Evolutionary conservation across 2,329 filamentous ascomycete genomes (phyloP).

Genomic region (Pseudonectria foliicola): DNA sequence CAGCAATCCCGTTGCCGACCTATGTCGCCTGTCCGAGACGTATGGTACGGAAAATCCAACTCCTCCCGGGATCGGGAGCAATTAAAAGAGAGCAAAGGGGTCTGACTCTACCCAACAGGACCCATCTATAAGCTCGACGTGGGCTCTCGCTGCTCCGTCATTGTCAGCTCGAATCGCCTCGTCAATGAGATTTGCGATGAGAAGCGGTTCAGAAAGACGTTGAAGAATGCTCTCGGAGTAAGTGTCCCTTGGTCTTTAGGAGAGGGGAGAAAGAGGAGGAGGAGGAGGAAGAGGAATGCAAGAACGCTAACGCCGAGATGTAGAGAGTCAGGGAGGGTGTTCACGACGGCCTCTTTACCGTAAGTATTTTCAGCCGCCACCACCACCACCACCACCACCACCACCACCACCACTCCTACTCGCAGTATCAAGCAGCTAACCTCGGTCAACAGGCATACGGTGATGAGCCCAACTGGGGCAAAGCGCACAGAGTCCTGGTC

Average conservation of each 20-base stretch:
- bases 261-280: too few relatives aligned
- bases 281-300: too few relatives aligned
- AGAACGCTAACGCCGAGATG: background rate
- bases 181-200: constrained; percentile 60
- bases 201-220: constrained; percentile 54
- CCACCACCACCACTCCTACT: constrained; percentile 12
- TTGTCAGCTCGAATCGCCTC: constrained; percentile 47
- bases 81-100: too few relatives aligned
- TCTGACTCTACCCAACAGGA: constrained; percentile 30
- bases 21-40: constrained; percentile 52
- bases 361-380: constrained; percentile 12
- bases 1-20: constrained; percentile 46
- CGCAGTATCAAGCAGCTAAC: too few relatives aligned
- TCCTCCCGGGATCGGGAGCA: too few relatives aligned
- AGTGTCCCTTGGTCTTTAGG: too few relatives aligned
- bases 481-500: constrained; percentile 58
- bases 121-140: constrained; percentile 53
- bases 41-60: too few relatives aligned
- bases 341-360: constrained; percentile 62
- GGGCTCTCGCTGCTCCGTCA: constrained; percentile 38
- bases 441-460: constrained; percentile 29
- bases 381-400: too few relatives aligned
- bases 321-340: constrained; percentile 52
- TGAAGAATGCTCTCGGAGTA: constrained; percentile 40
- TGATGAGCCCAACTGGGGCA: constrained; percentile 56